Evolutionary conservation across 352 stramenopile genomes (phyloP).

Genomic region (Pythium angustatum): DNA sequence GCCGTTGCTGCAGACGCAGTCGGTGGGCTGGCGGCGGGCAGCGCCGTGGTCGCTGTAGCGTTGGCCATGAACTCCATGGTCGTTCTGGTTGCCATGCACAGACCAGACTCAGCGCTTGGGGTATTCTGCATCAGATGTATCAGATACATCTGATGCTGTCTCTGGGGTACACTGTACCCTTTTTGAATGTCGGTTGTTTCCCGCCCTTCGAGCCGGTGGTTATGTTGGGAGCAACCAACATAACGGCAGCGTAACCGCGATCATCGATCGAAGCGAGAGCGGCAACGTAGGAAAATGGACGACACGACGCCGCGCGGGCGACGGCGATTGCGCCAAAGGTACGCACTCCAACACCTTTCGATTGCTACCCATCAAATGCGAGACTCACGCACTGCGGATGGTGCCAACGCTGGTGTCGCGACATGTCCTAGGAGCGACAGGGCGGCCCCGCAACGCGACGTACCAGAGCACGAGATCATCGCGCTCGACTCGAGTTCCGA

Average conservation of each 20-base stretch:
- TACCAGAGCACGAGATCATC: constrained; percentile 12
- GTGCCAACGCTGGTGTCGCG: not conserved
- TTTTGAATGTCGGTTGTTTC: constrained; percentile 28
- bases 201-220: not conserved
- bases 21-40: not conserved
- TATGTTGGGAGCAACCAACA: not conserved
- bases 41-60: not conserved
- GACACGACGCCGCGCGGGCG: constrained; percentile 9
- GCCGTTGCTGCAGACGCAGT: not conserved
- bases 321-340: constrained; percentile 29
- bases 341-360: not conserved
- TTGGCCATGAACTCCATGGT: constrained; percentile 1
- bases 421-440: constrained; percentile 3
- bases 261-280: not conserved
- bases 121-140: constrained; percentile 18
- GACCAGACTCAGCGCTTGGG: constrained; percentile 1
- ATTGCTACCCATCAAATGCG: not conserved
- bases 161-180: constrained; percentile 26
- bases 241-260: not conserved
- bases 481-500: constrained; percentile 23
- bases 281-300: constrained; percentile 10
- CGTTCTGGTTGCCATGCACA: not conserved
- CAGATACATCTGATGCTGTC: too few relatives aligned
- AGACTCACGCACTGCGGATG: not conserved
- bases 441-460: not conserved